A percentile compares a stretch with the other conserved stretches of the same genome.
Evolutionary conservation across 2,329 filamentous ascomycete genomes (phyloP).

Genomic region (Colletotrichum sp.): DNA sequence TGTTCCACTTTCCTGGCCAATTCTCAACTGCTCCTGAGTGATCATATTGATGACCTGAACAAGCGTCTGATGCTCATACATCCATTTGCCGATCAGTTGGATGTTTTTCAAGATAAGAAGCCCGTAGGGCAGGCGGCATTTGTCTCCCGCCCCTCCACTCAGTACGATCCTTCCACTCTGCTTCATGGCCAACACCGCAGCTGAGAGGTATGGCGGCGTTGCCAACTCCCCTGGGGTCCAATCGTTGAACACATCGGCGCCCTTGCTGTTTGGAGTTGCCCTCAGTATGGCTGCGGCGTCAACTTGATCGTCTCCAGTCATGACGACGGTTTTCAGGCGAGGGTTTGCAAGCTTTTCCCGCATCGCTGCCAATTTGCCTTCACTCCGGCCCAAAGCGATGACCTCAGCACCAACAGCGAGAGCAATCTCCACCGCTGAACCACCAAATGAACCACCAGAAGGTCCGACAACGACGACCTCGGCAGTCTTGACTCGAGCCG

Average conservation of each 20-base stretch:
- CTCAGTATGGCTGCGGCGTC: constrained; percentile 38
- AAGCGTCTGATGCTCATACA: constrained; percentile 44
- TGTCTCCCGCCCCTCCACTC: constrained; percentile 28
- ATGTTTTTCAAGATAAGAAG: constrained; percentile 37
- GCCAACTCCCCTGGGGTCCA: constrained; percentile 43
- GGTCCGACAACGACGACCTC: constrained; percentile 55
- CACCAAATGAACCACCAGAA: constrained; percentile 55
- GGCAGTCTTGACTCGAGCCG: constrained; percentile 47
- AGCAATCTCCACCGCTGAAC: constrained; percentile 52
- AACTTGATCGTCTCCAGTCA: constrained; percentile 42
- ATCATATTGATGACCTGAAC: constrained; percentile 41
- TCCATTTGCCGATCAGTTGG: constrained; percentile 43
- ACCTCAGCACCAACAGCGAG: constrained; percentile 57
- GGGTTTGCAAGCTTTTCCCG: constrained; percentile 28
- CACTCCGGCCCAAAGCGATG: constrained; percentile 54
- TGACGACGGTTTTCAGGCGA: constrained; percentile 39
- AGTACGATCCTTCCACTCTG: constrained; percentile 27
- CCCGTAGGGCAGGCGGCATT: constrained; percentile 35
- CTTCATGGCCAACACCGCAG: constrained; percentile 27
- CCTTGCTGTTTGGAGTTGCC: constrained; percentile 31
- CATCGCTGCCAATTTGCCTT: constrained; percentile 30
- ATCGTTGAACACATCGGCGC: constrained; percentile 50
- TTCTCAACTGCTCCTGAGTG: constrained; percentile 38
- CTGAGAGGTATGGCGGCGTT: constrained; percentile 43
- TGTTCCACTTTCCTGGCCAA: constrained; percentile 35